Conservation (phyloP, 345 rosid genomes). For the Pistacia integerrima region DNA sequence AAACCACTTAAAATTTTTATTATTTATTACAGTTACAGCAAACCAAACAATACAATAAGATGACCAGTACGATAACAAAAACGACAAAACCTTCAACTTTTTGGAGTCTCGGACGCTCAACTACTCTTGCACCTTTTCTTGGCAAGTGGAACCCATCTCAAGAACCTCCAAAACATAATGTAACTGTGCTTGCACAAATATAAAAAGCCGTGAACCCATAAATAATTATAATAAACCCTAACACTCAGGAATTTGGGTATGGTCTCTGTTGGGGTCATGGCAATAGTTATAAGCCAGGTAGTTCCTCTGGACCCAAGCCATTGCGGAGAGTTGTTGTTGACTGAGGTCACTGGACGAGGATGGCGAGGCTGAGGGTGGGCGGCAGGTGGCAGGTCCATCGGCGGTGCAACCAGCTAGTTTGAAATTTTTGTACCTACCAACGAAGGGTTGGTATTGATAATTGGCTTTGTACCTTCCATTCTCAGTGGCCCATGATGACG, state of each 20-base stretch:
- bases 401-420: conserved; percentile 60
- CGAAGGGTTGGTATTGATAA: conserved; percentile 77
- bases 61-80: conserved; percentile 4
- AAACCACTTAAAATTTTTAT: not conserved
- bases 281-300: conserved; percentile 82
- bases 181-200: not conserved
- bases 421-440: conserved; percentile 65
- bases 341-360: conserved; percentile 45
- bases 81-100: conserved; percentile 16
- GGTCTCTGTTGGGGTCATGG: conserved; percentile 76
- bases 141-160: conserved; percentile 50
- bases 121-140: conserved; percentile 33
- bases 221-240: not conserved
- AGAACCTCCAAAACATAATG: conserved; percentile 23
- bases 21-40: not conserved
- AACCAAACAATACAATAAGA: not conserved
- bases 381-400: conserved; percentile 42
- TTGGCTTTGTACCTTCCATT: conserved; percentile 79
- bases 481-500: conserved; percentile 95
- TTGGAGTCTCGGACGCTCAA: conserved; percentile 46
- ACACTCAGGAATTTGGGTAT: conserved; percentile 79
- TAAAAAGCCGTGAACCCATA: not conserved
- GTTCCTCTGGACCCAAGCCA: conserved; percentile 79
- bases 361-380: conserved; percentile 50
- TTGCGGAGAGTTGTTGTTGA: conserved; percentile 56